Evolutionary conservation across 1,284 basidiomycete genomes (phyloP).

Genomic region (Tilletia horrida): DNA sequence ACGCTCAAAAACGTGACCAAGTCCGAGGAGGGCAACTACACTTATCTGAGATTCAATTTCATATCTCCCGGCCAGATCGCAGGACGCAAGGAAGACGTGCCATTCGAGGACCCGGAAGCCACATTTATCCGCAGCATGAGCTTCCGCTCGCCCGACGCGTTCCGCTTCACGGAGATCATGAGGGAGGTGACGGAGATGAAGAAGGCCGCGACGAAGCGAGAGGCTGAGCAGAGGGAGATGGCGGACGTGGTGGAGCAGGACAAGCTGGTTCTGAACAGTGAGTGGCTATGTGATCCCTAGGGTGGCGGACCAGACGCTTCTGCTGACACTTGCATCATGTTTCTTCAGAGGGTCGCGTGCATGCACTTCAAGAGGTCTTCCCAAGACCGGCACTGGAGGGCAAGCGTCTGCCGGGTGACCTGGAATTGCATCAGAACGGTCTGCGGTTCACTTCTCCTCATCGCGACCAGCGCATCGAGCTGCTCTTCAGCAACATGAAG

Average conservation of each 20-base stretch:
- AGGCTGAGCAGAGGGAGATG: constrained; percentile 96
- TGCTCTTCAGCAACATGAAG: constrained; percentile 95
- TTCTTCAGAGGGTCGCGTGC: constrained; percentile 44
- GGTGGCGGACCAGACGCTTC: not conserved
- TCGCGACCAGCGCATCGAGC: constrained; percentile 44
- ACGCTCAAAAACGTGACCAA: constrained; percentile 98
- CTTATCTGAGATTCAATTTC: constrained; percentile 94
- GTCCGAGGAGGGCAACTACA: constrained; percentile 92
- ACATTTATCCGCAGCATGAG: constrained; percentile 94
- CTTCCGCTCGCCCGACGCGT: constrained; percentile 83
- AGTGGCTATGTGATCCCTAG: constrained; percentile 46
- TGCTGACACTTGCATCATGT: not conserved
- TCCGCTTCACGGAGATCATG: constrained; percentile 81
- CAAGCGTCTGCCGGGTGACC: constrained; percentile 83
- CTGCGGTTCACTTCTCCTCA: constrained; percentile 80
- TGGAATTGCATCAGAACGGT: constrained; percentile 97
- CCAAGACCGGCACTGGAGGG: constrained; percentile 89
- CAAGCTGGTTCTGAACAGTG: constrained; percentile 78
- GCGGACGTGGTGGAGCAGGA: constrained; percentile 97
- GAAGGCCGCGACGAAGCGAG: constrained; percentile 93
- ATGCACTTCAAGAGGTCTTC: constrained; percentile 78
- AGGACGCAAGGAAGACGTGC: constrained; percentile 99
- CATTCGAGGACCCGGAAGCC: constrained; percentile 94
- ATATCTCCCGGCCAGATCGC: constrained; percentile 96
- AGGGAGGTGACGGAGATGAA: constrained; percentile 93